phyloP scores from a whole-genome alignment of 2,329 filamentous ascomycete species.

The Aspergillus sp. region DNA sequence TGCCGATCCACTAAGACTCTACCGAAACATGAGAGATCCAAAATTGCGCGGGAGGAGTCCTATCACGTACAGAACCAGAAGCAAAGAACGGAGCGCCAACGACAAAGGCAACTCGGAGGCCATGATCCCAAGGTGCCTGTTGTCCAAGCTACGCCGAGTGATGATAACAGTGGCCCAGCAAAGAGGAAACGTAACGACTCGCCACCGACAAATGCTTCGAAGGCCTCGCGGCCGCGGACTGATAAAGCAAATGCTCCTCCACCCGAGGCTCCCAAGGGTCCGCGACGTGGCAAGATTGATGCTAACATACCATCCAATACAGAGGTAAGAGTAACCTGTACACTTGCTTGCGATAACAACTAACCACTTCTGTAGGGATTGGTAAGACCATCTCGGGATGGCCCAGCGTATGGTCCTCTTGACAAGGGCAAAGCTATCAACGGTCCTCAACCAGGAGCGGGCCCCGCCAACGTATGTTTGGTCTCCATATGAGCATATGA shows the following conservation, averaged over 20 bases:
- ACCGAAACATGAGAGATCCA: conserved; percentile 39
- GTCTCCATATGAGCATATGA: not conserved
- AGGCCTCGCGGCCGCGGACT: conserved; percentile 32
- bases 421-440: conserved; percentile 19
- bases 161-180: conserved; percentile 16
- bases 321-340: conserved; percentile 20
- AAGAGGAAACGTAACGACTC: conserved; percentile 41
- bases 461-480: conserved; percentile 25
- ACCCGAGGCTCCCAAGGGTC: conserved; percentile 27
- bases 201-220: conserved; percentile 24
- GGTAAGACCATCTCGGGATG: conserved; percentile 44
- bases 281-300: conserved; percentile 27
- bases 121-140: conserved; percentile 49
- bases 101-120: conserved; percentile 45
- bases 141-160: conserved; percentile 34
- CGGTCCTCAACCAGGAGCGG: conserved; percentile 19
- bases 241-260: conserved; percentile 25
- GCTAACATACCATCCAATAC: conserved; percentile 23
- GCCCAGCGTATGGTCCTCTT: conserved; percentile 33
- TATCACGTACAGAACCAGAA: conserved; percentile 37
- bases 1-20: conserved; percentile 41
- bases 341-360: not conserved
- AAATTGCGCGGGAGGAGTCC: conserved; percentile 41
- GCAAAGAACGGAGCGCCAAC: conserved; percentile 40
- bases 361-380: conserved; percentile 33